Evolutionary conservation across 2,329 filamentous ascomycete genomes (phyloP).

Genomic region (Dactylellina parvicollis): DNA sequence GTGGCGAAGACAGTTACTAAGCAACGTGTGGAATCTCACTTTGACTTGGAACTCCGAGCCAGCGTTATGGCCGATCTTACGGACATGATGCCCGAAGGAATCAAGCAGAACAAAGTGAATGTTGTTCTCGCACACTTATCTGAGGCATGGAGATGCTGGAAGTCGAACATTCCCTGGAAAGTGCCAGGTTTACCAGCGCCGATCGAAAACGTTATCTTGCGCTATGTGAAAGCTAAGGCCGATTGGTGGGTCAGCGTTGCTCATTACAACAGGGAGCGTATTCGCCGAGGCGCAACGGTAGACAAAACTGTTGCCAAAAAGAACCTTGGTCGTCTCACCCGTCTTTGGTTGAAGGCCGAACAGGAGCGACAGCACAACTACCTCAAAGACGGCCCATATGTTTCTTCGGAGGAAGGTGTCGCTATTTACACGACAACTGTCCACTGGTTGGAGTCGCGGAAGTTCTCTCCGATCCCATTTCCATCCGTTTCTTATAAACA

Average conservation of each 20-base stretch:
- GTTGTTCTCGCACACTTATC: slow-evolving; percentile 96
- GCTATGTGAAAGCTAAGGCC: slow-evolving; percentile 98
- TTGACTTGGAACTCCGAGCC: slow-evolving; percentile 93
- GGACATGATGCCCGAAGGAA: slow-evolving; percentile 99
- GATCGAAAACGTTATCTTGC: slow-evolving; percentile 97
- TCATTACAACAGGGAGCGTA: slow-evolving; percentile 98
- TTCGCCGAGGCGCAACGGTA: slow-evolving; percentile 92
- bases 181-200: slow-evolving; percentile 94
- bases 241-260: slow-evolving; percentile 99
- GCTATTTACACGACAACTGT: slow-evolving; percentile 99
- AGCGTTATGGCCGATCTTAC: slow-evolving; percentile 99
- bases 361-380: slow-evolving; percentile 99
- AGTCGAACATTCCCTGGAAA: slow-evolving; percentile 99
- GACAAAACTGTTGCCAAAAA: slow-evolving; percentile 99
- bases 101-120: slow-evolving; percentile 99
- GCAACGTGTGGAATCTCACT: slow-evolving; percentile 98
- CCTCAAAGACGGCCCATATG: slow-evolving; percentile 98
- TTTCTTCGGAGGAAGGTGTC: slow-evolving; percentile 97
- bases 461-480: slow-evolving; percentile 98
- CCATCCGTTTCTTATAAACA: slow-evolving; percentile 99
- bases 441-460: slow-evolving; percentile 97
- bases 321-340: slow-evolving; percentile 92
- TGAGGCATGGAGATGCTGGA: slow-evolving; percentile 99
- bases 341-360: slow-evolving; percentile 96
- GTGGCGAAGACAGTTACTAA: slow-evolving; percentile 99